Base-by-base conservation (phyloP, 2,329 filamentous ascomycete species). In the Fusarium incarnatum region DNA sequence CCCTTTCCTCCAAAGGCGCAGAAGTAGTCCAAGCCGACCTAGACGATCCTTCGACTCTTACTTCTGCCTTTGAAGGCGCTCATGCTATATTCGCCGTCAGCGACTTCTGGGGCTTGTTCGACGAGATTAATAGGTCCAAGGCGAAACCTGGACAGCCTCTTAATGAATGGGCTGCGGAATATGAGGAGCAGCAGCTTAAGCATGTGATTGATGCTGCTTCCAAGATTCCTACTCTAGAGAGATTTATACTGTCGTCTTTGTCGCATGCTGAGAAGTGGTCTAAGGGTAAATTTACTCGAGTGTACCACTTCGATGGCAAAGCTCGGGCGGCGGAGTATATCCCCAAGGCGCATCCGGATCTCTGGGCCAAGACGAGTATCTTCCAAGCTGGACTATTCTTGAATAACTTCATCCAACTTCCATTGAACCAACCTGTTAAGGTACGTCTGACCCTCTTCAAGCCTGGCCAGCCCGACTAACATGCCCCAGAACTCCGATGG, bases 221-320 rank as follows among this genome's bases (percentile, higher is more conserved):
- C 0, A 70, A 72, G 7, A 56, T 81, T 2, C 52, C 64, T 0
- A 75, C 68, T 0, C 62, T 84, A 4, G 77, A 83, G 37, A 71
- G 79, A 7, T 78, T 84, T 18, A 63, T 85, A 6, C 64, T 81
- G 4, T 83, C 81, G 6, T 77, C 76, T 1, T 64, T 84, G 1
- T 75, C 77, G 3, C 71, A 82, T 67, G 75, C 76, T 2, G 73
- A 67, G 10, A 80, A 79, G 60, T 78, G 76, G 74, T 81, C 78
- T n/a, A 71, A 70, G 12, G 83, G 83, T 0, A 81, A 82, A 64
- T 83, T 83, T 57, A 78, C 58, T 5, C 71, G 76, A 16, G 79
- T 83, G 1, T 79, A 80, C 49, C 81, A 84, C 67, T 83, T 82
- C 58, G 80, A 83, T 42, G 72, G 76, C 15, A 84, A 84, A 65